Evolutionary conservation across 2,329 filamentous ascomycete genomes (phyloP), one percentile per base, ranked within the genome.

Genomic region (Parascedosporium putredinis): DNA sequence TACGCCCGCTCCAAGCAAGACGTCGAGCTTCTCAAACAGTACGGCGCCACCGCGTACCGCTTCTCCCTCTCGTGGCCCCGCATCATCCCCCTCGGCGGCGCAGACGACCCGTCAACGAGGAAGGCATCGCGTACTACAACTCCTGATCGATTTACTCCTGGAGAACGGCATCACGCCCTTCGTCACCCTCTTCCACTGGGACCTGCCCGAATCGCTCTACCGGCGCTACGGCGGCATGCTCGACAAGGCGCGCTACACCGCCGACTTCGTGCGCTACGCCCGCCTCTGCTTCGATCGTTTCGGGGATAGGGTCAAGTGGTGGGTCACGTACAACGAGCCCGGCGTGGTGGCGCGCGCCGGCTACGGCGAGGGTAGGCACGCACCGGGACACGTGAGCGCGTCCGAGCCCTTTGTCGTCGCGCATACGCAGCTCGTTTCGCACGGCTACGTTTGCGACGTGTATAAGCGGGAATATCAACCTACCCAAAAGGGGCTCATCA

Each of bases 61-160:
- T 83, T 83, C 60, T 83, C 79, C 3, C 65, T 83, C 23, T 78
- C 79, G 3, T 83, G 80, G 80, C 75, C 77, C 10, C 75, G 79
- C 40, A 76, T 84, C 52, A 81, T 83, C 47, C 80, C 81, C 0
- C 67, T 81, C 4, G 79, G 80, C 16, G 79, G 79, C 16, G 75
- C 76, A 49, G 73, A 81, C 46, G 79, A 83, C 51, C 77, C 0
- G 60, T 83, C 59, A 83, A 83, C 56, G 68, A 80, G 52, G 70
- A 73, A 46, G 79, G 79, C 5, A 60, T 84, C 29, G 67, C 74
- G 45, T 76, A 78, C 61, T 84, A 83, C 60, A 68, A 75, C 58
- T 71, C 75, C 71, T 84, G 34, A 73, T 81, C 23, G 75, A 83
- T 55, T 76, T 80, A 58, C 67, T 83, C 16, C 64, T 71, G 36